Conservation (phyloP, 176 grass and related monocot species). For the Ensete glaucum region DNA sequence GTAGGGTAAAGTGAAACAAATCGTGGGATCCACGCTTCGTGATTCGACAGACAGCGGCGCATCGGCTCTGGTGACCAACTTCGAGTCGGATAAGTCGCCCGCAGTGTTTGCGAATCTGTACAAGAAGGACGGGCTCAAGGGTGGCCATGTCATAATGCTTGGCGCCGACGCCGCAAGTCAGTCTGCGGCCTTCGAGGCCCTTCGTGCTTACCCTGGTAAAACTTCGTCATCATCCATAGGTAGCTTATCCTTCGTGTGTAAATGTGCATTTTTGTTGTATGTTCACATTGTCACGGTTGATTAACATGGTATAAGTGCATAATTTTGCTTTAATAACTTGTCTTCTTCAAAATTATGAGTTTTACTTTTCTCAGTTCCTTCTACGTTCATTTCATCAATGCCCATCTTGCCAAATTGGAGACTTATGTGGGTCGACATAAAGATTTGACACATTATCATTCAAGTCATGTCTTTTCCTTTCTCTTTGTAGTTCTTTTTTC, state of each 20-base stretch:
- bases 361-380: neutral
- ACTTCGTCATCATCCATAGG: conserved; percentile 7
- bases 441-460: neutral
- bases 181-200: conserved; percentile 46
- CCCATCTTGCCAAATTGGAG: no score
- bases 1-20: conserved; percentile 95
- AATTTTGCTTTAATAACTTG: conserved; percentile 7
- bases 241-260: neutral
- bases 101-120: conserved; percentile 63
- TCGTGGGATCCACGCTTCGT: conserved; percentile 81
- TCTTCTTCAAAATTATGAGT: neutral
- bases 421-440: no score
- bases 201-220: conserved; percentile 77
- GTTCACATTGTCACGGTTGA: no score
- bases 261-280: no score
- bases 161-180: conserved; percentile 68
- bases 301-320: no score
- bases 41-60: conserved; percentile 36
- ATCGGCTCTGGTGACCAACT: conserved; percentile 54
- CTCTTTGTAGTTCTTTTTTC: neutral
- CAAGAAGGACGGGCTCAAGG: conserved; percentile 42
- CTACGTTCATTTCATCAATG: no score
- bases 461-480: neutral
- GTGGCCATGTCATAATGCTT: conserved; percentile 95
- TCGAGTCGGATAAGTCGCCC: conserved; percentile 74